phyloP scores from a whole-genome alignment of 225 moss, liverwort and hornwort genomes.

The Anthoceros angustus region DNA sequence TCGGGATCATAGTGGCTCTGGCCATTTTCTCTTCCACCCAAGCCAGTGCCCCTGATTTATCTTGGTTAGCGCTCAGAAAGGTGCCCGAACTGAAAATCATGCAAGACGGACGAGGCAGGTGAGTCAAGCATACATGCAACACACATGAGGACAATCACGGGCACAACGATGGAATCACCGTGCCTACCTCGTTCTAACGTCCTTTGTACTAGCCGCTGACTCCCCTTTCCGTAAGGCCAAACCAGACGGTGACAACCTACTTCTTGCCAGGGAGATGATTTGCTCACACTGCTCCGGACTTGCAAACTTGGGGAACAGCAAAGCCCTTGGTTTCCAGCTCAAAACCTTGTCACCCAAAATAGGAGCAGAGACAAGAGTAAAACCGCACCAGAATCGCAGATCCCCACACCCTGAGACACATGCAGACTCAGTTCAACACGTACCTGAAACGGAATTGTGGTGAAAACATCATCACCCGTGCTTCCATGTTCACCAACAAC shows the following conservation, averaged over 20 bases:
- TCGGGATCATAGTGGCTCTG: slow-evolving; percentile 86
- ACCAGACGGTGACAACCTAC: slow-evolving; percentile 57
- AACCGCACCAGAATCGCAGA: background rate
- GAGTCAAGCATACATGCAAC: background rate
- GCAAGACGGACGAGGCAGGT: background rate
- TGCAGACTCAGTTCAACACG: background rate
- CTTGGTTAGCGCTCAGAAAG: slow-evolving; percentile 54
- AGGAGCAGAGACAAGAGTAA: background rate
- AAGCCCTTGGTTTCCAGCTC: slow-evolving; percentile 88
- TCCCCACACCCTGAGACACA: background rate
- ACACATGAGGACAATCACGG: slow-evolving; percentile 3
- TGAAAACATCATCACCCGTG: slow-evolving; percentile 46
- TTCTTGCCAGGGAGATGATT: slow-evolving; percentile 55
- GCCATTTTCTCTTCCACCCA: slow-evolving; percentile 84
- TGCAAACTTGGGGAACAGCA: slow-evolving; percentile 76
- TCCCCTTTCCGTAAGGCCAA: slow-evolving; percentile 92
- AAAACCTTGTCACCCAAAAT: slow-evolving; percentile 31
- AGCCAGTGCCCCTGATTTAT: slow-evolving; percentile 41
- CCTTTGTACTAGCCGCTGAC: slow-evolving; percentile 42
- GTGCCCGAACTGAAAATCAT: slow-evolving; percentile 69
- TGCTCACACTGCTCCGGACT: slow-evolving; percentile 58
- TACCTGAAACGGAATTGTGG: slow-evolving; percentile 72
- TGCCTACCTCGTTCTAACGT: slow-evolving; percentile 82
- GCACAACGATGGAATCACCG: slow-evolving; percentile 7
- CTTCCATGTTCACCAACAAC: slow-evolving; percentile 40